These are phyloP conservation scores for Parasitella parasitica DNA, from an alignment of 371 early-diverging fungal genomes.

Conservation along the genomic window DNA sequence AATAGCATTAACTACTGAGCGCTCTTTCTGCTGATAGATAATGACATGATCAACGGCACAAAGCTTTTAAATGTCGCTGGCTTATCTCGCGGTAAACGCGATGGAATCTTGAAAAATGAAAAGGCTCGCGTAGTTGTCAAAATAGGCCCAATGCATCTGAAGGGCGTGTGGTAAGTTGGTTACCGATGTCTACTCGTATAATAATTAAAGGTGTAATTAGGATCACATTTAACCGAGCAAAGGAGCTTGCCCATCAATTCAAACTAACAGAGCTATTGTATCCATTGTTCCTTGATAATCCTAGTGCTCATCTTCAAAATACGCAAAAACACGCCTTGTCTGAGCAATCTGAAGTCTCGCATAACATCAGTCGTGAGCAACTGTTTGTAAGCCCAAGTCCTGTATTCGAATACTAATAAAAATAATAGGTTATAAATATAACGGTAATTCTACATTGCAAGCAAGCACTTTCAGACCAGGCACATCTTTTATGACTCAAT, in stretches of 20 bases:
- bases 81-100: conserved; percentile 80
- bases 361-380: background rate
- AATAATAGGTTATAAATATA: background rate
- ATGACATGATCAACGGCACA: conserved; percentile 79
- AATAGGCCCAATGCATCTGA: conserved; percentile 78
- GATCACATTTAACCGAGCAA: conserved; percentile 67
- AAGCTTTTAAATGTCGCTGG: conserved; percentile 77
- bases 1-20: background rate
- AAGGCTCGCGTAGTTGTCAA: conserved; percentile 73
- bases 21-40: conserved; percentile 42
- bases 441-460: background rate
- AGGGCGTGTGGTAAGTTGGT: conserved; percentile 70
- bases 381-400: too few species aligned
- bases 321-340: background rate
- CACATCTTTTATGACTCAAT: background rate
- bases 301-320: conserved; percentile 1
- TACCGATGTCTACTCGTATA: too few species aligned
- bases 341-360: background rate
- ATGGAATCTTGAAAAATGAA: conserved; percentile 79
- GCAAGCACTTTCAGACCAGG: background rate
- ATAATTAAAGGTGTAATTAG: too few species aligned
- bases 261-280: conserved; percentile 62
- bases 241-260: conserved; percentile 58
- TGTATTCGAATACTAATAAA: background rate
- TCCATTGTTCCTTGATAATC: conserved; percentile 70